Evolutionary conservation across 23 red algal species (phyloP).

Genomic region (Agarophyton chilense): DNA sequence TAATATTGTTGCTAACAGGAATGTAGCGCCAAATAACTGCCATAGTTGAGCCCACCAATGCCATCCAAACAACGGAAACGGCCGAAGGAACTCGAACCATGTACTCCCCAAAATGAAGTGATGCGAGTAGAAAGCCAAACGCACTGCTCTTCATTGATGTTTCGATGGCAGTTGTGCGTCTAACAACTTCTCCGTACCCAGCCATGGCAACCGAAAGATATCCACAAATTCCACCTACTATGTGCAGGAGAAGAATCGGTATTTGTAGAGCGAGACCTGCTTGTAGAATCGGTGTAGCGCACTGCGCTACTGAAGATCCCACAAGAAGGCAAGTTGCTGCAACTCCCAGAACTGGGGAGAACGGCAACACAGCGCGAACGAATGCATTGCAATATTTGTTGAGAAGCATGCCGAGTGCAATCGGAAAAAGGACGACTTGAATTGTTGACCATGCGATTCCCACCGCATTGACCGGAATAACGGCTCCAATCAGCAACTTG

Average conservation of each 20-base stretch:
- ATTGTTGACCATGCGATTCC: slow-evolving; percentile 90
- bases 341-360: slow-evolving; percentile 91
- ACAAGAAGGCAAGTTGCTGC: slow-evolving; percentile 90
- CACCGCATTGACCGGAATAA: slow-evolving; percentile 88
- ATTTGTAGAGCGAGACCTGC: slow-evolving; percentile 86
- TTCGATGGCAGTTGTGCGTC: slow-evolving; percentile 94
- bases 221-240: slow-evolving; percentile 81
- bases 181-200: slow-evolving; percentile 84
- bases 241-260: slow-evolving; percentile 83
- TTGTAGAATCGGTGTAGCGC: slow-evolving; percentile 70
- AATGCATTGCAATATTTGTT: slow-evolving; percentile 76
- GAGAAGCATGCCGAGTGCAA: slow-evolving; percentile 88
- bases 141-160: slow-evolving; percentile 98
- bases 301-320: slow-evolving; percentile 96
- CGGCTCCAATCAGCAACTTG: slow-evolving; percentile 87
- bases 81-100: slow-evolving; percentile 93
- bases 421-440: slow-evolving; percentile 94
- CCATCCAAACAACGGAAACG: slow-evolving; percentile 96
- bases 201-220: slow-evolving; percentile 73
- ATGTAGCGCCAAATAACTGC: slow-evolving; percentile 92
- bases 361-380: slow-evolving; percentile 78
- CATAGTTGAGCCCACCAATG: slow-evolving; percentile 84
- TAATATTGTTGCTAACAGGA: slow-evolving; percentile 45
- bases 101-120: slow-evolving; percentile 87
- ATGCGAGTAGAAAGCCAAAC: slow-evolving; percentile 93